Conservation (phyloP, 2,329 filamentous ascomycete genomes). For the Xylaria polymorpha region DNA sequence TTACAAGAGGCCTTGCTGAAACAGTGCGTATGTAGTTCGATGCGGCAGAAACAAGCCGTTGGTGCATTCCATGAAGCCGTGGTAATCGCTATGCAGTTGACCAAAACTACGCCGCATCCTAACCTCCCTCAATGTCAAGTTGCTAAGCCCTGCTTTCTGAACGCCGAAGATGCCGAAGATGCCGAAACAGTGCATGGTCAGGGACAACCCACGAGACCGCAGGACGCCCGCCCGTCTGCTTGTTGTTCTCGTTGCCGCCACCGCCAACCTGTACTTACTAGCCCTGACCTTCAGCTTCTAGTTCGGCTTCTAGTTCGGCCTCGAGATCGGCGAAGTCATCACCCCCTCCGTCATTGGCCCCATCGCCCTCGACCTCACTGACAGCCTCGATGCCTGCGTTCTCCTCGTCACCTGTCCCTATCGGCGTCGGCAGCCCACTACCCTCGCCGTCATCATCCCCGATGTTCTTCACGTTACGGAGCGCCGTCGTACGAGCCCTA, state of each 20-base stretch:
- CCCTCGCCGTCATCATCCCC: conserved; percentile 48
- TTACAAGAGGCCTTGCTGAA: conserved; percentile 1
- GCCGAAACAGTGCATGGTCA: conserved; percentile 21
- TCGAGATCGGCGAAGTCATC: conserved; percentile 59
- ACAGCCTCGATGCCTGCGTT: conserved; percentile 48
- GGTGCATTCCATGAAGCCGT: conserved; percentile 21
- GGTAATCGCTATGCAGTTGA: conserved; percentile 40
- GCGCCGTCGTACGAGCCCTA: conserved; percentile 54
- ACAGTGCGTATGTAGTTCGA: conserved; percentile 2
- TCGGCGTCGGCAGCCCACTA: conserved; percentile 52
- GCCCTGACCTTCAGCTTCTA: conserved; percentile 41
- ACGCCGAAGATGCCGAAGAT: conserved; percentile 41
- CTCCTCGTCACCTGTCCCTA: conserved; percentile 56
- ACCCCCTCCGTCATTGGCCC: conserved; percentile 45
- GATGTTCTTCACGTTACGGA: conserved; percentile 55
- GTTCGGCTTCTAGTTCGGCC: conserved; percentile 58
- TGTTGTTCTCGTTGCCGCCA: not conserved
- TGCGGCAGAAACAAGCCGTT: conserved; percentile 18
- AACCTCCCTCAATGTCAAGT: conserved; percentile 23
- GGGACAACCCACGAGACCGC: conserved; percentile 8
- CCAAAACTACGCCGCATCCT: conserved; percentile 23
- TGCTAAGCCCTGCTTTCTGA: conserved; percentile 27
- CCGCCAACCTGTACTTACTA: conserved; percentile 22
- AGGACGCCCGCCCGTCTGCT: conserved; percentile 17
- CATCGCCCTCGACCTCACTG: conserved; percentile 42